phyloP scores from a whole-genome alignment of 768 basidiomycete species.

The Suillus placidus region DNA sequence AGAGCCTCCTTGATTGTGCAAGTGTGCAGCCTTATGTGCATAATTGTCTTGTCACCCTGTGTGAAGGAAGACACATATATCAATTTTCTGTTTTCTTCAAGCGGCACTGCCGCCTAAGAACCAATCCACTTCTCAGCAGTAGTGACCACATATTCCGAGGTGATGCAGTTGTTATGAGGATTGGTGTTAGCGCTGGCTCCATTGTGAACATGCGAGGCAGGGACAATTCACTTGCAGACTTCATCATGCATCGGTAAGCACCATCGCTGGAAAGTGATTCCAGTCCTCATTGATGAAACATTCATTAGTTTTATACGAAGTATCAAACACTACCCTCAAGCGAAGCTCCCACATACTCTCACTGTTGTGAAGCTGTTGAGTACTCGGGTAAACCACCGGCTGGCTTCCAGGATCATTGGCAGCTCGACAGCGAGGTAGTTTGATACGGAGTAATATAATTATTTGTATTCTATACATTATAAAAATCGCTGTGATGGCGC shows the following conservation, averaged over 20 bases:
- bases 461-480: background rate
- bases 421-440: background rate
- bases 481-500: background rate
- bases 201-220: conserved; percentile 14
- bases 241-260: conserved; percentile 12
- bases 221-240: conserved; percentile 13
- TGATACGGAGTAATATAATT: background rate
- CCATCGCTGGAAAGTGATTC: background rate
- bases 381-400: background rate
- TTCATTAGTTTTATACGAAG: conserved; percentile 3
- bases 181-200: background rate
- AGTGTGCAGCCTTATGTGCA: conserved; percentile 5
- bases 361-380: background rate
- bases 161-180: conserved; percentile 14
- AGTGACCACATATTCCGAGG: background rate
- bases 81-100: conserved; percentile 16
- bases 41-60: conserved; percentile 12
- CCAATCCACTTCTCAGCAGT: background rate
- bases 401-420: background rate
- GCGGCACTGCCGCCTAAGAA: conserved; percentile 5
- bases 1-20: conserved; percentile 12
- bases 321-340: background rate
- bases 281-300: background rate
- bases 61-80: conserved; percentile 7
- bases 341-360: background rate